Conservation (phyloP, 2,329 filamentous ascomycete species). For the Akanthomyces dipterigenus region DNA sequence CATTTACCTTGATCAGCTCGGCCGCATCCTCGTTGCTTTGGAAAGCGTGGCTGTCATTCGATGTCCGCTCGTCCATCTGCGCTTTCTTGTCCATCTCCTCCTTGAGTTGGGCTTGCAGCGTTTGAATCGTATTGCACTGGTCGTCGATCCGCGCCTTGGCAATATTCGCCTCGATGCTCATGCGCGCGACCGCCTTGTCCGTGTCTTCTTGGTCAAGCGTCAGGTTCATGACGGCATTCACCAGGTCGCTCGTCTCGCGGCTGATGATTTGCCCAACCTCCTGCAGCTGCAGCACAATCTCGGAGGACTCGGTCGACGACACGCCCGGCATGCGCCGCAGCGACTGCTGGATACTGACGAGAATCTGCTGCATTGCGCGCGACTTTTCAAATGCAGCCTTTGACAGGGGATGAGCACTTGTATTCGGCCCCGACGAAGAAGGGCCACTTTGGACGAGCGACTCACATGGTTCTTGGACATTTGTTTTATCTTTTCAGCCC, state of each 20-base stretch:
- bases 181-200: conserved; percentile 30
- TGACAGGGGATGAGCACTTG: background rate
- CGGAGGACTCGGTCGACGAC: conserved; percentile 26
- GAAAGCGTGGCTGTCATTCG: conserved; percentile 22
- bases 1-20: conserved; percentile 25
- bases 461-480: conserved; percentile 33
- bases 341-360: conserved; percentile 31
- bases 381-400: conserved; percentile 30
- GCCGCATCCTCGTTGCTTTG: conserved; percentile 21
- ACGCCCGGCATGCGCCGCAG: conserved; percentile 35
- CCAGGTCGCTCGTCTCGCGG: conserved; percentile 32
- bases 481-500: conserved; percentile 30
- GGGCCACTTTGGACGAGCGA: background rate
- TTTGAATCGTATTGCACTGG: conserved; percentile 25
- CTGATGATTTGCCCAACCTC: conserved; percentile 32
- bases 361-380: conserved; percentile 27
- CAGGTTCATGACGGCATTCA: conserved; percentile 31
- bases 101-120: conserved; percentile 25
- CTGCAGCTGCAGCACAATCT: conserved; percentile 29
- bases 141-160: conserved; percentile 28
- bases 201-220: conserved; percentile 32
- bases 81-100: conserved; percentile 26
- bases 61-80: conserved; percentile 21
- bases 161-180: conserved; percentile 33
- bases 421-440: background rate